Base-by-base conservation (phyloP, 2,329 filamentous ascomycete genomes). In the Fusarium irregulare region DNA sequence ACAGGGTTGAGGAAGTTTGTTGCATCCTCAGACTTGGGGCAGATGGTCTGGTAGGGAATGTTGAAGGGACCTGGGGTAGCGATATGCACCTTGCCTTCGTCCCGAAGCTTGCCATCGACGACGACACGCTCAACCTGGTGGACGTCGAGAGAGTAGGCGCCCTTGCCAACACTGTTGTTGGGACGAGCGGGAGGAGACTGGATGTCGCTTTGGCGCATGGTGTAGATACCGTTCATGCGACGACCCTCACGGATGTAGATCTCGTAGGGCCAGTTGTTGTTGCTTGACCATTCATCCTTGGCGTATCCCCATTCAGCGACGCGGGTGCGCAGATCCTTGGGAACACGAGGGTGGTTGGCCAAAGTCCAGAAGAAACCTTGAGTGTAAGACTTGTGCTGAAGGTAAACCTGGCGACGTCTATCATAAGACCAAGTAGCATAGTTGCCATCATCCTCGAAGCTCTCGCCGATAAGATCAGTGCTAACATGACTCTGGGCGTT, bases 351-450 rank as follows among this genome's bases (percentile, higher is more conserved):
- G 14, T 70, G 67, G 32, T 70, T 66, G 20, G 67, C 67, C 53
- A 70, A 32, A 3, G 57, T 69, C 66, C 66, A 70, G 27, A 70
- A 62, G 28, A 70, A 64, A 9, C 67, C 67, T n/a, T 70, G 66
- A 1, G 67, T 66, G 10, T 69, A 70, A 27, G 63, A 49, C 30
- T 64, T 70, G 57, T 70, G 67, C 12, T n/a, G 20, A 0, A 45
- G 32, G 8, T 50, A 66, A 4, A 55, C n/a, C 20, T 54, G 30
- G 30, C 44, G 46, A 5, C 67, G 66, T 20, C 46, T 49, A n/a
- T 64, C 41, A 42, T 70, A 70, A 7, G 66, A 70, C 62, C 60
- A 70, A 6, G 60, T 46, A 0, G 67, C 66, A 8, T 70, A 70
- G 62, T 70, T 70, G 40, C 66, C 57, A n/a, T 46, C 16, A 2